These are phyloP conservation scores for Daucus carota DNA, from an alignment of 129 eudicot genomes.

Conservation along the genomic window DNA sequence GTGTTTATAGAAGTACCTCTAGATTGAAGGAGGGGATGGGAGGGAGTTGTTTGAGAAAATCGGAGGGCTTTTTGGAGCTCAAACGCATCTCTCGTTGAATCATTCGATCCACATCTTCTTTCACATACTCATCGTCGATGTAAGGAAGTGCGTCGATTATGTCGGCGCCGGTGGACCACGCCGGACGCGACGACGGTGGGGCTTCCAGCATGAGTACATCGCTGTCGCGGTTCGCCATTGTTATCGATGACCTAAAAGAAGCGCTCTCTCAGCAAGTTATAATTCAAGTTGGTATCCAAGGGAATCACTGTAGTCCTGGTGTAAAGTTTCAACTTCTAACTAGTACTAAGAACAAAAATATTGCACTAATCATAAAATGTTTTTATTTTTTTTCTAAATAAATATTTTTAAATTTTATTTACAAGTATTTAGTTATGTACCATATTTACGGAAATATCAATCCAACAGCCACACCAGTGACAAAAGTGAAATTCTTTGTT, in stretches of 20 bases:
- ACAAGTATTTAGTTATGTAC: too few relatives aligned
- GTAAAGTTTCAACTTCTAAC: too few relatives aligned
- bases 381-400: too few relatives aligned
- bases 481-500: too few relatives aligned
- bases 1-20: conserved; percentile 29
- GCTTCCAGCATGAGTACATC: conserved; percentile 75
- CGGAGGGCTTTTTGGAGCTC: conserved; percentile 68
- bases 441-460: too few relatives aligned
- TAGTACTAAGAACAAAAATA: too few relatives aligned
- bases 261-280: too few relatives aligned
- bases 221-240: conserved; percentile 34
- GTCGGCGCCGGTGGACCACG: conserved; percentile 50
- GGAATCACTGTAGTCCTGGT: too few relatives aligned
- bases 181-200: conserved; percentile 49
- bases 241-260: background rate
- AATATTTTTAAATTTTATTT: too few relatives aligned
- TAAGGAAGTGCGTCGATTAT: conserved; percentile 85
- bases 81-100: conserved; percentile 89
- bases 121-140: conserved; percentile 86
- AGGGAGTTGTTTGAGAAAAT: conserved; percentile 29
- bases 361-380: too few relatives aligned
- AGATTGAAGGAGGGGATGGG: conserved; percentile 51
- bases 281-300: too few relatives aligned
- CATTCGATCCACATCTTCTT: conserved; percentile 75
- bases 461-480: too few relatives aligned